Percentiles rank a stretch among this genome's conserved stretches.
phyloP scores from a whole-genome alignment of 306 rosid species.

The Hippophae tibetana region DNA sequence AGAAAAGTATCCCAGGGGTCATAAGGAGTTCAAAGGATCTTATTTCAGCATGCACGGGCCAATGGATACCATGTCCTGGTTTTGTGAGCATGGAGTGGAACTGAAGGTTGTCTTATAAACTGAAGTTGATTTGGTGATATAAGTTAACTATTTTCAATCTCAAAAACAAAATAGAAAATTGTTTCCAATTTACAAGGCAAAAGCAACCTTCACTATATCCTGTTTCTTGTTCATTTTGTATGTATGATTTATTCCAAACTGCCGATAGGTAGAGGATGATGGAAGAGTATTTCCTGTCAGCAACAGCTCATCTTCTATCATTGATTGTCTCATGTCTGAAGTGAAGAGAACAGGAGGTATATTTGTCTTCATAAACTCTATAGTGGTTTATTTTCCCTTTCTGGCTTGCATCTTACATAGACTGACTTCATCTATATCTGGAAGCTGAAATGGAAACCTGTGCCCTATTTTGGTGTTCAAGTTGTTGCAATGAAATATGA shows the following conservation, averaged over 20 bases:
- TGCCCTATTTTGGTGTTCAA: slow-evolving; percentile 4
- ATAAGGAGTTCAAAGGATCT: slow-evolving; percentile 81
- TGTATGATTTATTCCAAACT: slow-evolving; percentile 23
- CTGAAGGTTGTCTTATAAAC: slow-evolving; percentile 56
- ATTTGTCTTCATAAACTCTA: slow-evolving; percentile 2
- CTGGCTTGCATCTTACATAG: not conserved
- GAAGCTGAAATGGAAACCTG: slow-evolving; percentile 1
- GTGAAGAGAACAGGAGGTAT: slow-evolving; percentile 51
- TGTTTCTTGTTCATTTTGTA: slow-evolving; percentile 14
- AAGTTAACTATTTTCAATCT: no score
- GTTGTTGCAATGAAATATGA: slow-evolving; percentile 29
- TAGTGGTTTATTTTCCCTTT: not conserved
- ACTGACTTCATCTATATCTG: not conserved
- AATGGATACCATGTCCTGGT: slow-evolving; percentile 87
- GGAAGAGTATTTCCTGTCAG: slow-evolving; percentile 97
- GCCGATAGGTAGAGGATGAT: slow-evolving; percentile 68
- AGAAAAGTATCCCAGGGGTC: slow-evolving; percentile 91
- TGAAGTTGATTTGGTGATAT: not conserved
- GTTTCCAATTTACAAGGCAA: no score
- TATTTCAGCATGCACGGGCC: slow-evolving; percentile 68
- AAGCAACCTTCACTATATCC: not conserved
- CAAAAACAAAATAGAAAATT: no score
- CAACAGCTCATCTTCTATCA: slow-evolving; percentile 66
- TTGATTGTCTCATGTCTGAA: slow-evolving; percentile 82
- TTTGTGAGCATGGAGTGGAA: slow-evolving; percentile 76